Conservation (phyloP, 2,329 filamentous ascomycete species). For the Talaromyces funiculosus region DNA sequence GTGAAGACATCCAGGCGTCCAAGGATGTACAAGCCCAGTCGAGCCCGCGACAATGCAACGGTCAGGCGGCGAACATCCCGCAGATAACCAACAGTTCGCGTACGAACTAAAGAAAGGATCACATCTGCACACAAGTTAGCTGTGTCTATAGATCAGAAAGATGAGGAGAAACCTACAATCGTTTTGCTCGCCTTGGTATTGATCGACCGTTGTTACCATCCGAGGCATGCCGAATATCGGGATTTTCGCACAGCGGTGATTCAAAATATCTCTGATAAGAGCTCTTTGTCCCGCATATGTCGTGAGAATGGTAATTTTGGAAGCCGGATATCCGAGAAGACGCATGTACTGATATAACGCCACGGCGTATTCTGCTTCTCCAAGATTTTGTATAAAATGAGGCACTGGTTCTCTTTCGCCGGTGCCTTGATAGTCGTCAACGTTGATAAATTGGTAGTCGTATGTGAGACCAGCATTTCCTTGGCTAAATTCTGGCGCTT, state of each 20-base stretch:
- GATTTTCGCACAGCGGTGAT: conserved; percentile 75
- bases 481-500: conserved; percentile 62
- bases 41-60: conserved; percentile 85
- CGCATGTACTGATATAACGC: conserved; percentile 98
- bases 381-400: conserved; percentile 93
- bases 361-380: conserved; percentile 94
- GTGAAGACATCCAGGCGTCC: conserved; percentile 86
- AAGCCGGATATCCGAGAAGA: conserved; percentile 81
- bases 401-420: conserved; percentile 87
- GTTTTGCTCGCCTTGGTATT: conserved; percentile 98
- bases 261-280: conserved; percentile 79
- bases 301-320: conserved; percentile 78
- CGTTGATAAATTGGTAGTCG: conserved; percentile 95
- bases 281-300: conserved; percentile 92
- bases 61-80: conserved; percentile 90
- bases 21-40: conserved; percentile 85
- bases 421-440: conserved; percentile 82
- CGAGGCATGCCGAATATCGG: conserved; percentile 82
- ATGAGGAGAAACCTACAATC: conserved; percentile 65
- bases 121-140: conserved; percentile 56
- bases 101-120: conserved; percentile 87
- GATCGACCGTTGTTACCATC: conserved; percentile 91
- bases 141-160: conserved; percentile 1
- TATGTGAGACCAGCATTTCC: conserved; percentile 90
- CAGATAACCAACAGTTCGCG: conserved; percentile 82